A percentile compares a stretch with the other conserved stretches of the same genome.
Conservation (phyloP, 495 filamentous ascomycete genomes). For the Tuber magnatum region DNA sequence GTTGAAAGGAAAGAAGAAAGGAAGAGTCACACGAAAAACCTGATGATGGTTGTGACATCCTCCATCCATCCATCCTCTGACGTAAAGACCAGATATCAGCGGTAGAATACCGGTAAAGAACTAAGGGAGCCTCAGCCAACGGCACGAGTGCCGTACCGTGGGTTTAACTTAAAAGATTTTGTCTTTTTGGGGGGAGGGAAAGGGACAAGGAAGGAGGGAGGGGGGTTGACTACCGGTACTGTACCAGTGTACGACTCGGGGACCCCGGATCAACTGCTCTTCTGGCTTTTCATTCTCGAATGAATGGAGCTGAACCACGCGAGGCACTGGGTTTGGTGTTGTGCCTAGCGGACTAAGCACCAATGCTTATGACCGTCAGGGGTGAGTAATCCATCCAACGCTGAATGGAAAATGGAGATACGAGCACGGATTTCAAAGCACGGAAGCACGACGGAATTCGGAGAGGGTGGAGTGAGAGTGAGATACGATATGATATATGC, state of each 20-base stretch:
- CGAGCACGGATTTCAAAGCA: neutral
- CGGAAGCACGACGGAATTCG: neutral
- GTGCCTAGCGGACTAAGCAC: neutral
- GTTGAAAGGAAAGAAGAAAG: neutral
- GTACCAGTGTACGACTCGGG: too few relatives aligned
- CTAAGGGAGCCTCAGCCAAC: too few relatives aligned
- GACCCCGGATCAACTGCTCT: neutral
- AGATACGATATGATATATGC: too few relatives aligned
- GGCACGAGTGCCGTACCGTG: too few relatives aligned
- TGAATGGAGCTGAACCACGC: neutral
- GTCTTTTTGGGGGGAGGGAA: neutral
- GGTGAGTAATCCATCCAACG: neutral
- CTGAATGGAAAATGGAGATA: neutral
- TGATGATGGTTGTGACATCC: neutral
- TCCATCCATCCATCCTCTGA: constrained; percentile 1
- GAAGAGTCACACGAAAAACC: neutral
- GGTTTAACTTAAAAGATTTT: neutral
- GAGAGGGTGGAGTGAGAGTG: neutral
- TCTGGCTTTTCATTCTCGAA: neutral
- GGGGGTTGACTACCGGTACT: too few relatives aligned
- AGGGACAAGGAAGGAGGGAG: neutral
- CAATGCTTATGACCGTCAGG: too few relatives aligned
- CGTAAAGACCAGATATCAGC: neutral
- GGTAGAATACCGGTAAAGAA: neutral
- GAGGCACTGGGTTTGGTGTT: neutral